Evolutionary conservation across 495 filamentous ascomycete genomes (phyloP).

Genomic region (Trichoderma gamsii): DNA sequence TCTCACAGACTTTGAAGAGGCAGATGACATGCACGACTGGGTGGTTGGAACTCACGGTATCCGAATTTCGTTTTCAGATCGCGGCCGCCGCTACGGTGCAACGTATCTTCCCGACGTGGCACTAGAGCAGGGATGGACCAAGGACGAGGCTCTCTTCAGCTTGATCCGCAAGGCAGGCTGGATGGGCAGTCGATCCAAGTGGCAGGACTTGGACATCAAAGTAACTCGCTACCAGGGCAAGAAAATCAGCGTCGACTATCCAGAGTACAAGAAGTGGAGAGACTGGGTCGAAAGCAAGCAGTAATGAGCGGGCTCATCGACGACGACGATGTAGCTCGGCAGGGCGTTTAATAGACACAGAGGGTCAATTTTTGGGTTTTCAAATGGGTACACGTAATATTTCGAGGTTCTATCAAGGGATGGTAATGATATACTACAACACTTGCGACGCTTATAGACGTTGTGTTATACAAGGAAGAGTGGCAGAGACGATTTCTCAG

Average conservation of each 20-base stretch:
- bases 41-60: conserved; percentile 77
- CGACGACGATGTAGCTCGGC: conserved; percentile 75
- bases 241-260: conserved; percentile 61
- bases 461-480: neutral
- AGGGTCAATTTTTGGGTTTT: neutral
- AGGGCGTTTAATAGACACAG: conserved; percentile 47
- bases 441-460: conserved; percentile 7
- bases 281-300: conserved; percentile 54
- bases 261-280: conserved; percentile 70
- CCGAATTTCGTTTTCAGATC: conserved; percentile 65
- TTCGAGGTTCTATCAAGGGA: neutral
- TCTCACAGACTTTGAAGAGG: conserved; percentile 68
- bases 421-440: conserved; percentile 9
- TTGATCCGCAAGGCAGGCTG: conserved; percentile 94
- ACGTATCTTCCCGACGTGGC: conserved; percentile 94
- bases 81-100: conserved; percentile 61
- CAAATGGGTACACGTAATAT: neutral
- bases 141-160: conserved; percentile 83
- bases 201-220: conserved; percentile 69
- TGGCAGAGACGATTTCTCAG: neutral
- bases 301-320: conserved; percentile 65
- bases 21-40: conserved; percentile 75
- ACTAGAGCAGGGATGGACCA: conserved; percentile 88
- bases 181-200: conserved; percentile 59
- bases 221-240: conserved; percentile 77